A percentile compares a stretch with the other conserved stretches of the same genome.
Evolutionary conservation across 306 rosid genomes (phyloP).

Genomic region (Luffa aegyptiaca): DNA sequence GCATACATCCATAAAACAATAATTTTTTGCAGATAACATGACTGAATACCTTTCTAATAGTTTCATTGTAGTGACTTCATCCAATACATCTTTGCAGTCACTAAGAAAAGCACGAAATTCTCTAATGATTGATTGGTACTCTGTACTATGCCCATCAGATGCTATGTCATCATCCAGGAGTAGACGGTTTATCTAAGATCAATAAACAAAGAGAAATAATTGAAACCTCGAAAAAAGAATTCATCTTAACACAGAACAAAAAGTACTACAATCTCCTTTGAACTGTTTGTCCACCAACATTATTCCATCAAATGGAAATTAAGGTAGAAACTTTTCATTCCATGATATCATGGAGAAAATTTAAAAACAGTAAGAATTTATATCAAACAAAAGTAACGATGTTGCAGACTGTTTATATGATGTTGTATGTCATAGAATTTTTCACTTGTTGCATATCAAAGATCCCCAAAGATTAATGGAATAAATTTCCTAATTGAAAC

Average conservation of each 20-base stretch:
- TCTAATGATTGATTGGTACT: slow-evolving; percentile 62
- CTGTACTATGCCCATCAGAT: slow-evolving; percentile 48
- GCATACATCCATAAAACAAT: slow-evolving; percentile 2
- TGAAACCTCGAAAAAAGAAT: slow-evolving; percentile 8
- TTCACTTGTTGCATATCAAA: background rate
- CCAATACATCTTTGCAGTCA: slow-evolving; percentile 89
- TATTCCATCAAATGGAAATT: background rate
- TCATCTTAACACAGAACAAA: slow-evolving; percentile 10
- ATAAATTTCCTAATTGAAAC: background rate
- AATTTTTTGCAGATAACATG: slow-evolving; percentile 12
- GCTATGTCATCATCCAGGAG: slow-evolving; percentile 92
- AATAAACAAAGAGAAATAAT: slow-evolving; percentile 13
- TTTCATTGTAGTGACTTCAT: slow-evolving; percentile 89
- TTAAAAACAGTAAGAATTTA: background rate
- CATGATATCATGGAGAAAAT: background rate
- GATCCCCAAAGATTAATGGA: background rate
- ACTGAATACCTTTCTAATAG: slow-evolving; percentile 68
- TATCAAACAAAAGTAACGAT: background rate
- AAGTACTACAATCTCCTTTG: background rate
- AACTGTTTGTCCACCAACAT: background rate
- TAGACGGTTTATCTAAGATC: slow-evolving; percentile 67
- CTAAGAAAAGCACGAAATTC: slow-evolving; percentile 94
- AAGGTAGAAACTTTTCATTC: background rate
- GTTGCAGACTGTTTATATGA: background rate
- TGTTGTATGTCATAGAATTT: background rate